These are phyloP conservation scores for Sphaerostilbella broomeana DNA, from an alignment of 2,329 filamentous ascomycete species.

Conservation along the genomic window DNA sequence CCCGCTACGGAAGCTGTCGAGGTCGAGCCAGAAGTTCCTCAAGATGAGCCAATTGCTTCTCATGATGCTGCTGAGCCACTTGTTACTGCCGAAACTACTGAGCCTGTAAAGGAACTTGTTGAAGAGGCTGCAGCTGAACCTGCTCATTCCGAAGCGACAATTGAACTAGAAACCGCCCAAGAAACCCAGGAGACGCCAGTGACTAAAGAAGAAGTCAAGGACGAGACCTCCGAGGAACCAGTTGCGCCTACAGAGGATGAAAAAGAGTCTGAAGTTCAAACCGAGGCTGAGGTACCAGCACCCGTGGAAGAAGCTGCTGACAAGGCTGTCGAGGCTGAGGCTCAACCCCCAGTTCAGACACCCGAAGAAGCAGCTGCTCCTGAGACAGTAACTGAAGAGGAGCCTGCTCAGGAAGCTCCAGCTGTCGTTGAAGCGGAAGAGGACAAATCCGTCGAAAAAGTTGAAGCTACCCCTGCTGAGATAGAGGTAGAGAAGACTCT, in stretches of 20 bases:
- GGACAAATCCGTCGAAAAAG: neutral
- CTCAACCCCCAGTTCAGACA: neutral
- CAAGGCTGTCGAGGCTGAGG: slow-evolving; percentile 5
- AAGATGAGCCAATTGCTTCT: no score
- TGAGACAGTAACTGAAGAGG: slow-evolving; percentile 1
- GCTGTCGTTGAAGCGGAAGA: slow-evolving; percentile 1
- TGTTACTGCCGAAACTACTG: neutral
- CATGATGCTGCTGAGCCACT: no score
- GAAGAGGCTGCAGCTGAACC: slow-evolving; percentile 5
- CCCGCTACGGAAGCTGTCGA: neutral
- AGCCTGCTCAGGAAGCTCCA: slow-evolving; percentile 8
- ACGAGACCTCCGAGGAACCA: neutral
- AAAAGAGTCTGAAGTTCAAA: slow-evolving; percentile 1
- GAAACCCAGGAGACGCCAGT: neutral
- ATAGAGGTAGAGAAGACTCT: slow-evolving; percentile 2
- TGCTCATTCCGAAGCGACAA: no score
- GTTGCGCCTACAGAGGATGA: slow-evolving; percentile 8
- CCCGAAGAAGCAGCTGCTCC: slow-evolving; percentile 1
- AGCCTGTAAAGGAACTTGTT: neutral
- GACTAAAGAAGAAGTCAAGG: slow-evolving; percentile 1
- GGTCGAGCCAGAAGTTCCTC: neutral
- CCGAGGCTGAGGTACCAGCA: neutral
- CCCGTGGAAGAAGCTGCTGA: neutral
- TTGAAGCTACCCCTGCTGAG: slow-evolving; percentile 1
- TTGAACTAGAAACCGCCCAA: neutral